Evolutionary conservation across 1,284 basidiomycete genomes (phyloP), one percentile per base, ranked within the genome.

Genomic region (Moesziomyces aphidis): DNA sequence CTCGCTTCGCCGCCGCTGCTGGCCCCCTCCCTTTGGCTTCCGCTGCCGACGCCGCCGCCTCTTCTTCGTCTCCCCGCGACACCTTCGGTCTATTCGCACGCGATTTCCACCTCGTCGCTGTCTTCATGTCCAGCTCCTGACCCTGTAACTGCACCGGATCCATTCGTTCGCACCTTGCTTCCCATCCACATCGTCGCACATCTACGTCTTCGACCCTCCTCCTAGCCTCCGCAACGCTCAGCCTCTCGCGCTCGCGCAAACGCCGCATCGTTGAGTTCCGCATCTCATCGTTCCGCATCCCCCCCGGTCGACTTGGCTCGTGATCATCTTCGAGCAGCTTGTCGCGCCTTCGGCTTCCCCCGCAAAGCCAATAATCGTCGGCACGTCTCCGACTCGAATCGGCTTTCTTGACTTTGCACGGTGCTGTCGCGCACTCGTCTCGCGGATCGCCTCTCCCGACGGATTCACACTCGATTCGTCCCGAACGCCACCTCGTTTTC

Each of bases 1-100:
- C 24, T 48, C 17, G 46, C 46, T 48, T 46, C 24, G 46, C 46
- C 15, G 46, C 46, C 24, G 46, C 46, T 19, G 9, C 46, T 21
- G 8, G 21, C 11, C 46, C 23, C 11, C 15, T 24, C 23, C 23
- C 4, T 22, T 13, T 48, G 31, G 10, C 24, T 23, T 19, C 24
- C 22, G 11, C 46, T 19, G 22, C 23, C 46, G 46, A 48, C 24
- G 46, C 46, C 45, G 45, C 45, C 45, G 21, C 45, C n/a, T 4
- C 22, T 48, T 23, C 23, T 28, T 15, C 45, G 13, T n/a, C 21
- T 23, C 23, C 17, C 46, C 22, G 11, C 39, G 39, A 42, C 39
- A 42, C 39, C 39, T 42, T 8, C 39, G 39, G 39, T 15, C 39
- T 19, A 17, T 42, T 42, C 17, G 36, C 36, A 36, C 36, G 13